Base-by-base conservation (phyloP, 2,329 filamentous ascomycete species). In the Penicillium paneum region DNA sequence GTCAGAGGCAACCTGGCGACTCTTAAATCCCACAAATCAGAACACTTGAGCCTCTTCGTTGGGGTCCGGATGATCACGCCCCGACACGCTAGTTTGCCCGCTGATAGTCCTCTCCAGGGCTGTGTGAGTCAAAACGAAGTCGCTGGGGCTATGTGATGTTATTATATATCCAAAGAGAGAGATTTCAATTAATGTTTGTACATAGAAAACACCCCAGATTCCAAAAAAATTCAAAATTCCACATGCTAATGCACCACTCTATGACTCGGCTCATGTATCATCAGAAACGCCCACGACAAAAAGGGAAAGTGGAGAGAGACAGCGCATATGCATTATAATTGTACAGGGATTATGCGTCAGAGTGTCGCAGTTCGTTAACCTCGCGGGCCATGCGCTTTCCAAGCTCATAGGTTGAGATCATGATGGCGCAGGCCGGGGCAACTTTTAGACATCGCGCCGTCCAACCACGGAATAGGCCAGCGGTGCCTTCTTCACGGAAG, bases 381-480 rank as follows among this genome's bases (percentile, higher is more conserved):
- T 83, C 81, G 50, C 85, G 81, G 32, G 95, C 95, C 70, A 89
- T 86, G 72, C 89, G 87, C 80, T 99, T 99, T 47, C 94, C 92
- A 35, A 97, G 83, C 74, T 99, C 94, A 72, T 97, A 99, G 70
- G 88, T 96, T 70, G 90, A 95, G 70, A 99, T 97, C 94, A 99
- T 99, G 70, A 99, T 97, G 28, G 94, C 94, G 74, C 94, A 99
- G 0, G 93, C 91, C 1, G 94, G 94, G 1, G 94, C 93, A 5
- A 99, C 92, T 72, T 97, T 97, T 57, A 97, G 78, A 62, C 91
- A 96, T 36, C 94, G 82, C 0, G 94, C 91, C 24, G 91, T 87
- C 90, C 92, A 97, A 40, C 94, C 94, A 64, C 81, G 89, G 83
- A 95, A 97, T 5, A 99, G 77, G 0, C 94, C 94, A 1, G 83